Evolutionary conservation across 371 early-diverging fungal genomes (phyloP).

Genomic region (Blakeslea trispora): DNA sequence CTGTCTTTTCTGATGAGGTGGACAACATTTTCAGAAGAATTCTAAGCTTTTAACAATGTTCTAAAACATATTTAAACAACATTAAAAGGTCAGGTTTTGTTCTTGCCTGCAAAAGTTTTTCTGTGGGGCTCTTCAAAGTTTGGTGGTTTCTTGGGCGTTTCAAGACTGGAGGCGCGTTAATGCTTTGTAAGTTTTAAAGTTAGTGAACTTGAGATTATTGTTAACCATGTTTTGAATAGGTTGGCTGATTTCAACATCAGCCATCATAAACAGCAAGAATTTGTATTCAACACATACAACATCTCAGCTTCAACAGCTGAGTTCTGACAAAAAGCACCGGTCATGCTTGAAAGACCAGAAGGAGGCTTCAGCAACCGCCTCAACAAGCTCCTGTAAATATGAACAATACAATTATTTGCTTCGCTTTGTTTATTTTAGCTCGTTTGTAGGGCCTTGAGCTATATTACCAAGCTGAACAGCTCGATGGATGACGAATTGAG

Average conservation of each 20-base stretch:
- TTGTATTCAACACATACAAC: background rate
- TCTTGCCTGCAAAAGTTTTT: too few relatives aligned
- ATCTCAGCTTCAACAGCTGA: background rate
- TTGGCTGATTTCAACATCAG: background rate
- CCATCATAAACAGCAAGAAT: background rate
- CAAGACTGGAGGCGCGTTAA: too few relatives aligned
- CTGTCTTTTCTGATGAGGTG: too few relatives aligned
- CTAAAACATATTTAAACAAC: too few relatives aligned
- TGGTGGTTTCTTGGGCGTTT: too few relatives aligned
- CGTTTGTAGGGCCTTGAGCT: background rate
- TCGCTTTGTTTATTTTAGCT: background rate
- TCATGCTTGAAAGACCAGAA: background rate
- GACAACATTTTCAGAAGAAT: too few relatives aligned
- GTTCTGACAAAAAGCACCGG: background rate
- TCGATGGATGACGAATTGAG: background rate
- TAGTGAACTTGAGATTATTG: too few relatives aligned
- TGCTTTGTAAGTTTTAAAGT: too few relatives aligned
- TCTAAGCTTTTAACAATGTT: too few relatives aligned
- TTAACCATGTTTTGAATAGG: background rate
- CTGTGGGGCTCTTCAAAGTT: too few relatives aligned
- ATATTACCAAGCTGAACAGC: background rate
- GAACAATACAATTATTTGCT: background rate
- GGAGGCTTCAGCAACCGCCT: background rate
- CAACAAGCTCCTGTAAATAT: background rate
- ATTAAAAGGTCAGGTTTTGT: too few relatives aligned